These are phyloP conservation scores for Rhizophagus clarus DNA, from an alignment of 192 early-diverging fungal genomes.

Conservation along the genomic window DNA sequence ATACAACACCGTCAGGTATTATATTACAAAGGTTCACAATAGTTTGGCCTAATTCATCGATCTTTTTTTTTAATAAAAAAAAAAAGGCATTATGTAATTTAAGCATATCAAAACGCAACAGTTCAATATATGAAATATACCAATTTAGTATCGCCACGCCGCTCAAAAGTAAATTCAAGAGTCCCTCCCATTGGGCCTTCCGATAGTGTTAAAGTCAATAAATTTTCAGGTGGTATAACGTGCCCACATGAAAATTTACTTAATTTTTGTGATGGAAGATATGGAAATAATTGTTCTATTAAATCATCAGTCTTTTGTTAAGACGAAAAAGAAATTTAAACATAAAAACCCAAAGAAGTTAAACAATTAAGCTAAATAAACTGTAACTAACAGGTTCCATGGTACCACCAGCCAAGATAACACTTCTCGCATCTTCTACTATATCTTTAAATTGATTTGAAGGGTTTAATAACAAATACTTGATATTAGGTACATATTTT, in stretches of 20 bases:
- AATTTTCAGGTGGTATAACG: slow-evolving; percentile 76
- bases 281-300: slow-evolving; percentile 55
- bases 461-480: slow-evolving; percentile 88
- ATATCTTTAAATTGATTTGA: slow-evolving; percentile 76
- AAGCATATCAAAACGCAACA: background rate
- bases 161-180: slow-evolving; percentile 72
- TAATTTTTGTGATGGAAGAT: slow-evolving; percentile 49
- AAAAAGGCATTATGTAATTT: background rate
- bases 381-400: slow-evolving; percentile 76
- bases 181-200: slow-evolving; percentile 63
- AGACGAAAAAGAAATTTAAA: background rate
- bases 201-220: slow-evolving; percentile 67
- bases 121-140: slow-evolving; percentile 38
- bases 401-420: slow-evolving; percentile 90
- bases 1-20: slow-evolving; percentile 83
- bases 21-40: slow-evolving; percentile 73
- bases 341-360: slow-evolving; percentile 33
- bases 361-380: background rate
- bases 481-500: slow-evolving; percentile 46
- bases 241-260: slow-evolving; percentile 81
- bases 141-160: slow-evolving; percentile 48
- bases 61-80: slow-evolving; percentile 32
- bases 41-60: slow-evolving; percentile 71
- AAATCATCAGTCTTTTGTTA: slow-evolving; percentile 47
- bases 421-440: slow-evolving; percentile 75